These are phyloP conservation scores for Ocimum tenuiflorum DNA, from an alignment of 257 asterid species.

Conservation along the genomic window DNA sequence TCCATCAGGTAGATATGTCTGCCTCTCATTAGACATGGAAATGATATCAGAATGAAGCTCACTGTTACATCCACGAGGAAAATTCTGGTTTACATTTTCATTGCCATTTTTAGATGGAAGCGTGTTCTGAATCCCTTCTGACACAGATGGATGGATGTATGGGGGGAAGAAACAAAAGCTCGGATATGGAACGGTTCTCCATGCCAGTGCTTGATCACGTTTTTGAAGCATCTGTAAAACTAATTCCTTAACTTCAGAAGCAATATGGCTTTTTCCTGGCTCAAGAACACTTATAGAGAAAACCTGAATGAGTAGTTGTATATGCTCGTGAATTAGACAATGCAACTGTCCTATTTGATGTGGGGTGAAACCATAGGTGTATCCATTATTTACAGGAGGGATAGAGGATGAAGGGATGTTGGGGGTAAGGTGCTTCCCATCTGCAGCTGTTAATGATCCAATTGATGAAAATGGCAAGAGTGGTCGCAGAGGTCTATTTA, in stretches of 20 bases:
- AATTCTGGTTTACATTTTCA: conserved; percentile 27
- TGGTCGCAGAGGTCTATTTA: conserved; percentile 66
- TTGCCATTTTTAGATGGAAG: conserved; percentile 28
- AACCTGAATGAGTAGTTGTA: conserved; percentile 85
- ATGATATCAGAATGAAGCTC: conserved; percentile 30
- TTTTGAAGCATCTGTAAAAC: conserved; percentile 46
- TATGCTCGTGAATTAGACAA: conserved; percentile 85
- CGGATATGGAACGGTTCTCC: conserved; percentile 67
- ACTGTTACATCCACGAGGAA: conserved; percentile 31
- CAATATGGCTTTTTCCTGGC: conserved; percentile 55
- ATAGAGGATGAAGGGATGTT: conserved; percentile 29
- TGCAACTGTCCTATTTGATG: conserved; percentile 91
- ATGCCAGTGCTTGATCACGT: conserved; percentile 50
- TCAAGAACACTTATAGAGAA: conserved; percentile 77
- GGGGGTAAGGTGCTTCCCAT: conserved; percentile 37
- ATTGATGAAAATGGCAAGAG: conserved; percentile 59
- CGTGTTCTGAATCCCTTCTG: conserved; percentile 33
- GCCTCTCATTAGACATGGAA: conserved; percentile 28
- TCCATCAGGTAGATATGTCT: conserved; percentile 22
- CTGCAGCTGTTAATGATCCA: conserved; percentile 38
- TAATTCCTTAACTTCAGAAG: conserved; percentile 59
- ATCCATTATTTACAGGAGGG: conserved; percentile 48
- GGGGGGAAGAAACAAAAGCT: conserved; percentile 72
- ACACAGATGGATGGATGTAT: conserved; percentile 55
- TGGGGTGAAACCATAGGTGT: conserved; percentile 63